These are phyloP conservation scores for Leucoagaricus sp. DNA, from an alignment of 1,284 basidiomycete genomes.

Conservation along the genomic window DNA sequence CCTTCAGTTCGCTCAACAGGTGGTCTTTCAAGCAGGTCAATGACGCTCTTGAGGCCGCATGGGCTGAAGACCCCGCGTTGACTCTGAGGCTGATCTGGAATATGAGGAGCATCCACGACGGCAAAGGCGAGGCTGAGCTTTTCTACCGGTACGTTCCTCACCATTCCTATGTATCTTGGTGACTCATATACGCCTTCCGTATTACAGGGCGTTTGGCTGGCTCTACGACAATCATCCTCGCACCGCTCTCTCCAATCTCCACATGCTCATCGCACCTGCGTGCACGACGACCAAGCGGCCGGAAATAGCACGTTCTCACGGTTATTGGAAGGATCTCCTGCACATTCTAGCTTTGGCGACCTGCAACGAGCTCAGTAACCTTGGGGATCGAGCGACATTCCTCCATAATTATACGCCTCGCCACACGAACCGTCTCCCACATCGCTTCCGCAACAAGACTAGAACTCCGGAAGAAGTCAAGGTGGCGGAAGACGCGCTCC, in stretches of 20 bases:
- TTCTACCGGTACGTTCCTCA: conserved; percentile 44
- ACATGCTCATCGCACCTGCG: conserved; percentile 48
- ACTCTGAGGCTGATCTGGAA: conserved; percentile 66
- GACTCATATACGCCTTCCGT: conserved; percentile 25
- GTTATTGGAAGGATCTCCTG: conserved; percentile 71
- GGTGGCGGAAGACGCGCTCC: background rate
- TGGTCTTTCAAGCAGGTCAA: conserved; percentile 30
- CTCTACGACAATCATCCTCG: conserved; percentile 63
- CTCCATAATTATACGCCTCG: conserved; percentile 30
- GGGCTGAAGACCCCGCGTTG: conserved; percentile 50
- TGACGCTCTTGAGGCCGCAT: conserved; percentile 42
- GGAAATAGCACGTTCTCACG: conserved; percentile 40
- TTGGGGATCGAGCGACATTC: conserved; percentile 25
- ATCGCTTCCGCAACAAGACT: background rate
- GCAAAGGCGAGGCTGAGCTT: conserved; percentile 51
- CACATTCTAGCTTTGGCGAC: conserved; percentile 61
- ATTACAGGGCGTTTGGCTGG: conserved; percentile 54
- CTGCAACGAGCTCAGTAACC: conserved; percentile 41
- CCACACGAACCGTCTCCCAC: background rate
- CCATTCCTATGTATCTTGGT: background rate
- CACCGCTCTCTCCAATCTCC: conserved; percentile 61
- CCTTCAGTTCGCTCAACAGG: conserved; percentile 43
- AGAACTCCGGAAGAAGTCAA: background rate
- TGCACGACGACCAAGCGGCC: conserved; percentile 37
- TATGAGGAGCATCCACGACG: conserved; percentile 61